phyloP scores from a whole-genome alignment of 1,284 basidiomycete species.

The Sphagnurus paluster region DNA sequence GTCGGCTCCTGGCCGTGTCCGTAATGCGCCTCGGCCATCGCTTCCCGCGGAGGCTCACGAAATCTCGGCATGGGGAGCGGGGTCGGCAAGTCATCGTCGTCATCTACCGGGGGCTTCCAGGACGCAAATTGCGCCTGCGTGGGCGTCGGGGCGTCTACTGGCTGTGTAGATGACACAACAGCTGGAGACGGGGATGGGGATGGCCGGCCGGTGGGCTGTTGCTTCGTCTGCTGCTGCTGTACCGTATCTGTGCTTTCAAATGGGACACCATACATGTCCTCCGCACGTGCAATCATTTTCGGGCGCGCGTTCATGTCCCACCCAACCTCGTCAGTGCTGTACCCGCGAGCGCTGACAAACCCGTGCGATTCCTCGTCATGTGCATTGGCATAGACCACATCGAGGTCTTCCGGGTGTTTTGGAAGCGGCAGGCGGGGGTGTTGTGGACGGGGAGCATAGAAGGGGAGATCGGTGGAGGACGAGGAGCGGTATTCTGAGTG shows the following conservation, averaged over 20 bases:
- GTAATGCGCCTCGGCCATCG: background rate
- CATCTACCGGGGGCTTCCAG: background rate
- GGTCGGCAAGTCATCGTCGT: background rate
- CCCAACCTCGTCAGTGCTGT: constrained; percentile 29
- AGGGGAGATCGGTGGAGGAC: constrained; percentile 15
- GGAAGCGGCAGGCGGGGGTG: constrained; percentile 9
- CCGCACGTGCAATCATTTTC: constrained; percentile 12
- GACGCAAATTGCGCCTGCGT: constrained; percentile 2
- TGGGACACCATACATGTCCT: constrained; percentile 7
- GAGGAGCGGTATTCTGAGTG: constrained; percentile 32
- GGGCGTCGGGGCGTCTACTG: constrained; percentile 3
- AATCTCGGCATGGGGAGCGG: background rate
- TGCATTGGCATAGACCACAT: background rate
- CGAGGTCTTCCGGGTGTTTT: background rate
- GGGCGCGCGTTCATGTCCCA: constrained; percentile 25
- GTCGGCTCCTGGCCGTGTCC: constrained; percentile 23
- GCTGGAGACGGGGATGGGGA: background rate
- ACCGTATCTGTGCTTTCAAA: constrained; percentile 5
- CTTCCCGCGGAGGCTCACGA: background rate
- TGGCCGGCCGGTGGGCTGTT: background rate
- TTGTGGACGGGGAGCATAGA: constrained; percentile 19
- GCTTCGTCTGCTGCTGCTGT: background rate
- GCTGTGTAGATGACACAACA: background rate
- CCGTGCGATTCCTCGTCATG: constrained; percentile 18
- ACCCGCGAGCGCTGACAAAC: constrained; percentile 11